Base-by-base conservation (phyloP, 345 rosid species). In the Cochlearia excelsa region DNA sequence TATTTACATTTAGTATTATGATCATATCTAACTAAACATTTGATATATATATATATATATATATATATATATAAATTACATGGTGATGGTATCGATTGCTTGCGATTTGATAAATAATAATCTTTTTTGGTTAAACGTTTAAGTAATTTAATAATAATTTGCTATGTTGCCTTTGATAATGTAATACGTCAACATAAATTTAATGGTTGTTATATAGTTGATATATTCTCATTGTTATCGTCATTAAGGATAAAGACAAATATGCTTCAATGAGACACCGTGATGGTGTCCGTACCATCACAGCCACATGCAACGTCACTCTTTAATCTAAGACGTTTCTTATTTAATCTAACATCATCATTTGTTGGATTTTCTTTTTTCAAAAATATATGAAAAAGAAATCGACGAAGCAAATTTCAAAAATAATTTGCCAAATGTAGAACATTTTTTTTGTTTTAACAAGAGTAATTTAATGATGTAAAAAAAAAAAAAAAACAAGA, bases 201-300 rank as follows among this genome's bases (percentile, higher is more conserved):
- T 16, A 16, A 16, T 16, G 23, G 23, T 27, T 5, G 3, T 8
- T 39, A 3, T 47, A 3, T 47, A 8, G 3, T 34, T 46, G 1
- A 26, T 7, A 53, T 47, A 1, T 49, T 53, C 6, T 53, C 52
- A 7, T 16, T 44, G 26, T 53, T 35, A 44, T n/a, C 40, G 47
- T 37, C 61, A 65, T 46, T 46, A 46, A 10, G 9, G 27, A 54
- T 54, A 37, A 45, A 54, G 26, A 54, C 4, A 28, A 2, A 2
- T 54, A 3, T 50, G 16, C 46, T 41, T 49, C 46, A 37, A 58
- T 35, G 53, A 58, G 65, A 58, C 43, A 57, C 26, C 26, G 46
- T 54, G 61, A 33, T 52, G 10, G 51, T 33, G 54, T 58, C 58
- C 38, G 71, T 44, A 67, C 58, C 46, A 50, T 57, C 46, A 57